Evolutionary conservation across 805 yeast species (phyloP).

Genomic region (Torulaspora maleeae): DNA sequence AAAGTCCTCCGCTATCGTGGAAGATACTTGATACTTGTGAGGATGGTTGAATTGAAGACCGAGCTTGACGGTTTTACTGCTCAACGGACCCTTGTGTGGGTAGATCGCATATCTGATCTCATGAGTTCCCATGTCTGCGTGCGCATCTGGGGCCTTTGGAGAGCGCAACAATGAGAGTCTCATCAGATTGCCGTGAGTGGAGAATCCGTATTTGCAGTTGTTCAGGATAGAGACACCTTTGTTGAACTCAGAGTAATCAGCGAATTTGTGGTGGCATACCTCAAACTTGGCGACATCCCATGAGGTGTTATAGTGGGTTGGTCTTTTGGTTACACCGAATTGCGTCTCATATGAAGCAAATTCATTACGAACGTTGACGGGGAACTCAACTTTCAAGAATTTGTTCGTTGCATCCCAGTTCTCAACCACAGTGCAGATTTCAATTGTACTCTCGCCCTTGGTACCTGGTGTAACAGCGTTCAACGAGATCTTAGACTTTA

Average conservation of each 20-base stretch:
- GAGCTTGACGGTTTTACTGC: conserved; percentile 59
- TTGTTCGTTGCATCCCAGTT: conserved; percentile 82
- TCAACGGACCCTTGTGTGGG: conserved; percentile 73
- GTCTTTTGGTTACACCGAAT: conserved; percentile 85
- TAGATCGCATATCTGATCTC: conserved; percentile 74
- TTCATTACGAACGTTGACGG: conserved; percentile 74
- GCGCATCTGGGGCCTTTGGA: conserved; percentile 90
- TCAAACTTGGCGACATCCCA: conserved; percentile 98
- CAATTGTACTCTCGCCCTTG: conserved; percentile 40
- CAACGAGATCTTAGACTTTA: conserved; percentile 66
- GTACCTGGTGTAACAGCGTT: conserved; percentile 42
- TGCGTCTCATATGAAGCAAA: conserved; percentile 88
- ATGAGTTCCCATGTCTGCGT: conserved; percentile 91
- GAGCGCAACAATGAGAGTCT: conserved; percentile 82
- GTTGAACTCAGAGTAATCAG: conserved; percentile 79
- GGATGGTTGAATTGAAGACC: conserved; percentile 76
- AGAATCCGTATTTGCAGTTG: conserved; percentile 85
- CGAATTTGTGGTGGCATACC: conserved; percentile 90
- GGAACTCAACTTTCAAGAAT: conserved; percentile 92
- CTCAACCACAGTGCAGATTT: conserved; percentile 56
- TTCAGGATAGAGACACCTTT: conserved; percentile 86
- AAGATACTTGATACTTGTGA: conserved; percentile 24
- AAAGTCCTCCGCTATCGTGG: conserved; percentile 14
- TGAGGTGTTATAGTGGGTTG: conserved; percentile 89
- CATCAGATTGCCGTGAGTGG: conserved; percentile 89